Percentiles rank a stretch among this genome's conserved stretches.
phyloP scores from a whole-genome alignment of 768 basidiomycete genomes.

The Wakefieldia striispora region DNA sequence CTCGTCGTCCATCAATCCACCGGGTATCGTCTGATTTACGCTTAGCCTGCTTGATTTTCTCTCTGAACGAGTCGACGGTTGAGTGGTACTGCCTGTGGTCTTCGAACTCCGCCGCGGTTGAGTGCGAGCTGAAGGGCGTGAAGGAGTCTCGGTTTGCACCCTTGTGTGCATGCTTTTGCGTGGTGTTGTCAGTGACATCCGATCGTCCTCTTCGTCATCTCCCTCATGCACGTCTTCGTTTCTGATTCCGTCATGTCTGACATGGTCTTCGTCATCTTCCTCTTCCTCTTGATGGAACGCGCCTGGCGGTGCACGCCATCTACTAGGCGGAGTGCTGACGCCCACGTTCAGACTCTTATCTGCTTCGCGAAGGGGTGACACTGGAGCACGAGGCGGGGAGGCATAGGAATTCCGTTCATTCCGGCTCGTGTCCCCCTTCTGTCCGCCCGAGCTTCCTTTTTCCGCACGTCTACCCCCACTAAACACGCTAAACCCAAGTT shows the following conservation, averaged over 20 bases:
- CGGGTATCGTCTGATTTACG: conserved; percentile 39
- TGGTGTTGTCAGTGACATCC: conserved; percentile 4
- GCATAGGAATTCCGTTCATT: background rate
- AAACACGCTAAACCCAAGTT: conserved; percentile 24
- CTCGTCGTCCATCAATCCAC: conserved; percentile 40
- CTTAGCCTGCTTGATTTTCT: conserved; percentile 9
- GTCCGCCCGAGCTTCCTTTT: background rate
- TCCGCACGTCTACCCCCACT: conserved; percentile 2
- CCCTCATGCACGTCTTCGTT: conserved; percentile 24
- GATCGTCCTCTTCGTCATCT: conserved; percentile 10
- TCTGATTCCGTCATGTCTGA: conserved; percentile 10
- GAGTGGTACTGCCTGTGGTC: background rate
- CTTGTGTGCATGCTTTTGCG: conserved; percentile 12
- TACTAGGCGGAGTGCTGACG: conserved; percentile 12
- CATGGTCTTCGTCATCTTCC: conserved; percentile 21
- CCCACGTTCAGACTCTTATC: conserved; percentile 12
- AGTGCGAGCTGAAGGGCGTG: conserved; percentile 12
- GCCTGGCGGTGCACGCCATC: conserved; percentile 40
- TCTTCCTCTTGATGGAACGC: conserved; percentile 47
- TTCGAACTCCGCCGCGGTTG: conserved; percentile 11
- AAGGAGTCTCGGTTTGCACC: conserved; percentile 11
- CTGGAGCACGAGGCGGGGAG: conserved; percentile 11
- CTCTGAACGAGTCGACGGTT: background rate
- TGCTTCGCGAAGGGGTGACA: conserved; percentile 9
- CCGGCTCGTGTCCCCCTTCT: background rate